Conservation (phyloP, 768 basidiomycete species). For the Suillus subaureus region DNA sequence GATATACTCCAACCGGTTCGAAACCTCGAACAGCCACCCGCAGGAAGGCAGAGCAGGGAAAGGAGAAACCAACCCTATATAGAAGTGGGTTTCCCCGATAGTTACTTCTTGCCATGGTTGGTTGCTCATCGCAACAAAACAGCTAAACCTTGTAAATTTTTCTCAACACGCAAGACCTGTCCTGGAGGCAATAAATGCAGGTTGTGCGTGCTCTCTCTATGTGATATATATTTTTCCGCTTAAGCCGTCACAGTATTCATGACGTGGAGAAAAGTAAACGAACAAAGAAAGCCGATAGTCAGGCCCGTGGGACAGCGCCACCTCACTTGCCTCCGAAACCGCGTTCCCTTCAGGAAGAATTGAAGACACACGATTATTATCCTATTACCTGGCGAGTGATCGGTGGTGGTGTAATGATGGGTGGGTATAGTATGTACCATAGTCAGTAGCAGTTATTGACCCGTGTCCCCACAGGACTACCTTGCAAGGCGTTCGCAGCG, state of each 20-base stretch:
- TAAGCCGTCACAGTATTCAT: slow-evolving; percentile 44
- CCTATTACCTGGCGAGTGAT: slow-evolving; percentile 78
- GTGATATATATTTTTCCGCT: not conserved
- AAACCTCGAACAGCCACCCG: not conserved
- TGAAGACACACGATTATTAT: slow-evolving; percentile 51
- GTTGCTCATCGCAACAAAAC: not conserved
- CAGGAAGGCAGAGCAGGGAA: slow-evolving; percentile 20
- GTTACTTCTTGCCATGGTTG: not conserved
- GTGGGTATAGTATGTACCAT: slow-evolving; percentile 35
- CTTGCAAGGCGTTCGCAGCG: slow-evolving; percentile 25
- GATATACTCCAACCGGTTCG: not conserved
- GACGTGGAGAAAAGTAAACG: slow-evolving; percentile 24
- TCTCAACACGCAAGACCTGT: slow-evolving; percentile 46
- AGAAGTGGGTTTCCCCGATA: slow-evolving; percentile 27
- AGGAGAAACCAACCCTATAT: slow-evolving; percentile 26
- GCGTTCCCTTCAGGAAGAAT: slow-evolving; percentile 34
- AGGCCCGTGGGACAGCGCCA: slow-evolving; percentile 14
- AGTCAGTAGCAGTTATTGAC: not conserved
- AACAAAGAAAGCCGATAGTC: slow-evolving; percentile 2
- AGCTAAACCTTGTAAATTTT: slow-evolving; percentile 69
- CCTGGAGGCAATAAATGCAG: slow-evolving; percentile 58
- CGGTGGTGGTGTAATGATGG: slow-evolving; percentile 76
- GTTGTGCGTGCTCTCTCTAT: slow-evolving; percentile 48
- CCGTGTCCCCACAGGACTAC: slow-evolving; percentile 21
- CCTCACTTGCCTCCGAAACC: slow-evolving; percentile 30